Conservation (phyloP, 2,329 filamentous ascomycete species). For the Lachnellula suecica region DNA sequence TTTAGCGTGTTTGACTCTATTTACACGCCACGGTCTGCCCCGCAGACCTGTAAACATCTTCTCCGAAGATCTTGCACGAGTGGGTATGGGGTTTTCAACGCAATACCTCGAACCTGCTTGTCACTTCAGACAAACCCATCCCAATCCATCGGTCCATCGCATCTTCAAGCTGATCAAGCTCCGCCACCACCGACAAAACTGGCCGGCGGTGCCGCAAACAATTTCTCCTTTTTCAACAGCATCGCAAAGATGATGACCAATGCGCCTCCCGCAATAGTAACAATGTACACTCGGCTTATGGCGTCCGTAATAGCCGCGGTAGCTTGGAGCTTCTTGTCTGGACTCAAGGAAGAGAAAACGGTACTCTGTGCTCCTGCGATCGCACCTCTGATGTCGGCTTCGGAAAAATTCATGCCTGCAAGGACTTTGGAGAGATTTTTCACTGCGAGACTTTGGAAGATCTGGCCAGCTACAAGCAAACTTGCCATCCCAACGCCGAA, state of each 20-base stretch:
- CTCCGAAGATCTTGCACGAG: too few relatives aligned
- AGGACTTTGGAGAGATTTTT: constrained; percentile 22
- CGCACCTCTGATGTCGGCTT: constrained; percentile 22
- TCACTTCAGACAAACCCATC: too few relatives aligned
- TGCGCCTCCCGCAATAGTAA: constrained; percentile 28
- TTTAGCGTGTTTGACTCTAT: too few relatives aligned
- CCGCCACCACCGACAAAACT: too few relatives aligned
- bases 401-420: constrained; percentile 21
- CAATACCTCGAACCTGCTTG: too few relatives aligned
- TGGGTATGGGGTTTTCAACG: too few relatives aligned
- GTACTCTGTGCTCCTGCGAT: constrained; percentile 17
- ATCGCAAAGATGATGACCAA: constrained; percentile 23
- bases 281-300: constrained; percentile 28
- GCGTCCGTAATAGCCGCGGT: constrained; percentile 27
- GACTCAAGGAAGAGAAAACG: not conserved
- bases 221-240: constrained; percentile 28
- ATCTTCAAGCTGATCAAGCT: too few relatives aligned
- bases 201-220: too few relatives aligned
- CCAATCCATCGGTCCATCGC: too few relatives aligned
- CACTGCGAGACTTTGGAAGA: constrained; percentile 34
- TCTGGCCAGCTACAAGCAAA: constrained; percentile 33
- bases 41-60: too few relatives aligned
- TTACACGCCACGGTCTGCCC: too few relatives aligned
- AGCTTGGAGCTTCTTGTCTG: constrained; percentile 14
- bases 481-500: constrained; percentile 33